Base-by-base conservation (phyloP, 768 basidiomycete genomes). In the Mycena amicta region DNA sequence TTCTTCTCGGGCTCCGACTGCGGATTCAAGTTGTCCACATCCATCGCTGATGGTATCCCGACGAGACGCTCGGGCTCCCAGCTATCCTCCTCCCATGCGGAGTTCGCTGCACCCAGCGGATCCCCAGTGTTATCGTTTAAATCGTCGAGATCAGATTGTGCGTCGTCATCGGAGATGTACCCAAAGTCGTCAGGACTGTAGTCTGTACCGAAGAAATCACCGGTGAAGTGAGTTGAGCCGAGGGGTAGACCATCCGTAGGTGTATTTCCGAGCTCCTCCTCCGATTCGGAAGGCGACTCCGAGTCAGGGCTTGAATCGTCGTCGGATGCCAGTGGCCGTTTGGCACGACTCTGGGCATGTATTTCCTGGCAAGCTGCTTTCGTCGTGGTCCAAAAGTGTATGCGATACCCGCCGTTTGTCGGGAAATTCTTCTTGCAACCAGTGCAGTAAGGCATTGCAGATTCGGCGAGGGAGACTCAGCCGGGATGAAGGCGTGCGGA, bases 181-280 rank as follows among this genome's bases (percentile, higher is more conserved):
- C 29, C 49, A 22, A 56, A 51, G 20, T 61, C 60, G 1, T 29
- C 37, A 3, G 23, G 18, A 13, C 20, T 49, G 33, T 61, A 61
- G 26, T 61, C 50, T 3, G 51, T 13, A 1, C 60, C 60, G 20
- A 56, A 61, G 43, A 52, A 57, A 33, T 61, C 55, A 18, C 60
- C 60, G 2, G 3, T 25, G 28, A 60, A 60, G 28, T 37, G 33
- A 26, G 33, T 37, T 18, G 33, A 37, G 33, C 33, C 33, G 18
- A 37, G 33, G 8, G 29, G 25, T 8, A 49, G 31, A 13, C 11
- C 49, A 11, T 29, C 13, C 30, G 25, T n/a, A n/a, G n/a, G n/a
- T n/a, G n/a, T n/a, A n/a, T n/a, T n/a, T n/a, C n/a, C n/a, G n/a
- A n/a, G n/a, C n/a, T n/a, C n/a, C n/a, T 37, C 33, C 8, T 37